Percentiles rank a stretch among this genome's conserved stretches.
Evolutionary conservation across 169 alveolate genomes (phyloP).

Genomic region (Plasmodium reichenowi): DNA sequence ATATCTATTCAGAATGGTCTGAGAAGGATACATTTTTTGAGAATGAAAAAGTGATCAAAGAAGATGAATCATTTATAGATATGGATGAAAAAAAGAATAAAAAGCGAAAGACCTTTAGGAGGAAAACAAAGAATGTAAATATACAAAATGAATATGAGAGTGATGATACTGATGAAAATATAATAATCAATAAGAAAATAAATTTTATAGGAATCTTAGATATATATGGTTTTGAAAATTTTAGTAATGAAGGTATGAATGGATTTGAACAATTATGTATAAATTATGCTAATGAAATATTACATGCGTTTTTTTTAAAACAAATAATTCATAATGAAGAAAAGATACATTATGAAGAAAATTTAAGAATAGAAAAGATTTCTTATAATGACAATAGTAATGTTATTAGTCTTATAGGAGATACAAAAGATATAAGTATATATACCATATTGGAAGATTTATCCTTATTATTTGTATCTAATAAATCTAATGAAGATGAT

Average conservation of each 20-base stretch:
- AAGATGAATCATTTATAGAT: not conserved
- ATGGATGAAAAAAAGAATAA: not conserved
- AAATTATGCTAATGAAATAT: constrained; percentile 91
- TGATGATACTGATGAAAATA: not conserved
- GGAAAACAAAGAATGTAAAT: constrained; percentile 26
- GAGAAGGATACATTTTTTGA: constrained; percentile 1
- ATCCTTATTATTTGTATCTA: constrained; percentile 33
- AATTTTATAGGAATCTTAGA: constrained; percentile 87
- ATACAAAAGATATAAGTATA: constrained; percentile 58
- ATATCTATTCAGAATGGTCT: not conserved
- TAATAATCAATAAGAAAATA: constrained; percentile 1
- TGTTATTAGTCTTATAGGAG: constrained; percentile 81
- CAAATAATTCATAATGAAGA: constrained; percentile 87
- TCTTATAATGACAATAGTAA: constrained; percentile 82
- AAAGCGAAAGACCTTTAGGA: not conserved
- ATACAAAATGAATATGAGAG: constrained; percentile 1
- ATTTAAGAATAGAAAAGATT: constrained; percentile 49
- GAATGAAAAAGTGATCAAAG: not conserved
- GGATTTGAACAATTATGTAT: constrained; percentile 92
- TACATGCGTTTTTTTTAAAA: constrained; percentile 90
- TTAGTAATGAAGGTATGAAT: constrained; percentile 82
- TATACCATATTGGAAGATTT: constrained; percentile 69
- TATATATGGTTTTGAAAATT: constrained; percentile 91
- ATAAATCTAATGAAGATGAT: constrained; percentile 59
- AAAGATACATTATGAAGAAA: constrained; percentile 84